Evolutionary conservation across 345 rosid species (phyloP).

Genomic region (Dovyalis caffra): DNA sequence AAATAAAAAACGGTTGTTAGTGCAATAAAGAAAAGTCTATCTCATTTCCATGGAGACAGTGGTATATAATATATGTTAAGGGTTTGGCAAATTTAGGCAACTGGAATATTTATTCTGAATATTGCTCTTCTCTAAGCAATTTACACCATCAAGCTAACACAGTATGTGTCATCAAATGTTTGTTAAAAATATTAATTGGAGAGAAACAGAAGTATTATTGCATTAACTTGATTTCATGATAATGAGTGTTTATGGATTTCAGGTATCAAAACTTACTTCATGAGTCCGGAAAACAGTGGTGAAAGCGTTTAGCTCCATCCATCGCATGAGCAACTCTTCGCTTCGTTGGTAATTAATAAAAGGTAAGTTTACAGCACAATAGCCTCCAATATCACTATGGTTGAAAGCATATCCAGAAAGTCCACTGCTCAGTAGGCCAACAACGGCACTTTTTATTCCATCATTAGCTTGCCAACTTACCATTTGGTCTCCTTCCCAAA

Average conservation of each 20-base stretch:
- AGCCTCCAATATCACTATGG: slow-evolving; percentile 80
- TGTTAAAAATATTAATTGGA: no score
- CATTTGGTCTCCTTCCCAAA: slow-evolving; percentile 89
- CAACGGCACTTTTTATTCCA: slow-evolving; percentile 70
- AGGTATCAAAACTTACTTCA: slow-evolving; percentile 44
- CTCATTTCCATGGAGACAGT: background rate
- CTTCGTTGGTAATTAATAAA: slow-evolving; percentile 53
- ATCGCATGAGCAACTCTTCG: slow-evolving; percentile 63
- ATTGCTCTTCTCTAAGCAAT: no score
- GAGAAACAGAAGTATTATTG: background rate
- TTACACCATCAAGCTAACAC: no score
- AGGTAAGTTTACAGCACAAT: slow-evolving; percentile 58
- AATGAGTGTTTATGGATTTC: slow-evolving; percentile 11
- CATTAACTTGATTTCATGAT: slow-evolving; percentile 10
- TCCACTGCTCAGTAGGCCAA: slow-evolving; percentile 66
- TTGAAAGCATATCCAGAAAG: slow-evolving; percentile 66
- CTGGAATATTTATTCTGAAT: no score
- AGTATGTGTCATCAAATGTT: no score
- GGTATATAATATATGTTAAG: background rate
- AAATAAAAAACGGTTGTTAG: no score
- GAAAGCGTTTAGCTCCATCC: slow-evolving; percentile 80
- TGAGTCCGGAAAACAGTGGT: slow-evolving; percentile 67
- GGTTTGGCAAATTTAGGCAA: background rate
- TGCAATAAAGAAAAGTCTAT: background rate
- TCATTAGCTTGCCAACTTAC: slow-evolving; percentile 78